phyloP scores from a whole-genome alignment of 2,329 filamentous ascomycete genomes.

The Mollisia scopiformis region DNA sequence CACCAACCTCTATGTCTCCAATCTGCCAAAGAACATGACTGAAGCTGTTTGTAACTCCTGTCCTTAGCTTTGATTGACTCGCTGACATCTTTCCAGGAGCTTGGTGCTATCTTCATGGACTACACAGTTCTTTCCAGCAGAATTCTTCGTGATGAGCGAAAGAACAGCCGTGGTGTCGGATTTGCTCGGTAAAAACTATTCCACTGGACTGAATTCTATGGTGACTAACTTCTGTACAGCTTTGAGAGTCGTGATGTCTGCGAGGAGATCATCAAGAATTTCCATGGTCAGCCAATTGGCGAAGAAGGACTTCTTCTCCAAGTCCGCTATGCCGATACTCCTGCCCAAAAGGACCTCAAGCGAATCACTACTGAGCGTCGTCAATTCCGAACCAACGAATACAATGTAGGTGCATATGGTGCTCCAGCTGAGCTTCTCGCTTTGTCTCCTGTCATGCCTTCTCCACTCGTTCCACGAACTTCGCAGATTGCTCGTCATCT shows the following conservation, averaged over 20 bases:
- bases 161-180: slow-evolving; percentile 93
- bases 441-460: slow-evolving; percentile 50
- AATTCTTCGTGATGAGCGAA: slow-evolving; percentile 89
- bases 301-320: slow-evolving; percentile 84
- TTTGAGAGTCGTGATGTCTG: slow-evolving; percentile 90
- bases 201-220: slow-evolving; percentile 1
- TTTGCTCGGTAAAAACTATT: slow-evolving; percentile 80
- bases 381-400: slow-evolving; percentile 95
- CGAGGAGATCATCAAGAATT: slow-evolving; percentile 84
- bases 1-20: slow-evolving; percentile 97
- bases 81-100: slow-evolving; percentile 55
- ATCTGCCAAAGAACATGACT: slow-evolving; percentile 88
- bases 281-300: slow-evolving; percentile 77
- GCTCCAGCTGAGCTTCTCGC: slow-evolving; percentile 51
- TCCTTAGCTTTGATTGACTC: slow-evolving; percentile 17
- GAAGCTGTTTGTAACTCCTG: slow-evolving; percentile 69
- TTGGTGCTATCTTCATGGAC: slow-evolving; percentile 76
- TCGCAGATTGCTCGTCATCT: slow-evolving; percentile 37
- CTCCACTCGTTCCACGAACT: slow-evolving; percentile 35
- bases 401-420: slow-evolving; percentile 75
- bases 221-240: slow-evolving; percentile 49
- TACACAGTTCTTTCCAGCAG: slow-evolving; percentile 90
- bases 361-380: slow-evolving; percentile 93
- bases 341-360: slow-evolving; percentile 95
- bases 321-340: slow-evolving; percentile 95